Percentiles rank a stretch among this genome's conserved stretches.
Evolutionary conservation across 2,329 filamentous ascomycete species (phyloP).

Genomic region (Penicillium verrucosum): DNA sequence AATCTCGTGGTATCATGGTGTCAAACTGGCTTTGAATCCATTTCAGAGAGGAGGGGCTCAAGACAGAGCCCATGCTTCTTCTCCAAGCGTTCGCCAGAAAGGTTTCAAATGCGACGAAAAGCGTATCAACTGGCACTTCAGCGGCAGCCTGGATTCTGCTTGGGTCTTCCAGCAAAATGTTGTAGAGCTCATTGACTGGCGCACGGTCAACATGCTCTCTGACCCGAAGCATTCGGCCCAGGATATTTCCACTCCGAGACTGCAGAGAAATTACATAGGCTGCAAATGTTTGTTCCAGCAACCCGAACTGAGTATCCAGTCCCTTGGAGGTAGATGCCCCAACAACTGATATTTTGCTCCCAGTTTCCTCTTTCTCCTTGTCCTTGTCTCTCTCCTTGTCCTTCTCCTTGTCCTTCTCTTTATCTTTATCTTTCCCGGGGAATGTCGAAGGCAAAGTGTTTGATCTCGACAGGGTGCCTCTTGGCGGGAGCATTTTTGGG

Average conservation of each 20-base stretch:
- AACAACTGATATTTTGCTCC: constrained; percentile 48
- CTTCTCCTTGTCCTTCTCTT: constrained; percentile 20
- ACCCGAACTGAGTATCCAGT: constrained; percentile 63
- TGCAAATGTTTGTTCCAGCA: constrained; percentile 79
- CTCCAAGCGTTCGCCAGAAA: constrained; percentile 86
- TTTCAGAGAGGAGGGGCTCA: constrained; percentile 68
- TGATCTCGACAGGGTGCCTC: constrained; percentile 41
- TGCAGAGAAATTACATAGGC: constrained; percentile 80
- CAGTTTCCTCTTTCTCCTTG: constrained; percentile 28
- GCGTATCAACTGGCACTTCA: constrained; percentile 74
- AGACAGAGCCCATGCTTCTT: constrained; percentile 80
- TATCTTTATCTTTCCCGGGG: constrained; percentile 47
- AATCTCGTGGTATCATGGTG: constrained; percentile 42
- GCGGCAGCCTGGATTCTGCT: constrained; percentile 71
- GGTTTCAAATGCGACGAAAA: constrained; percentile 91
- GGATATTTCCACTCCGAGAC: constrained; percentile 79
- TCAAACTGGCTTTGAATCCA: constrained; percentile 61
- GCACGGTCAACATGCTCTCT: constrained; percentile 71
- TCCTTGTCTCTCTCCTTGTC: constrained; percentile 28
- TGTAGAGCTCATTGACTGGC: constrained; percentile 84
- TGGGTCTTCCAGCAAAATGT: constrained; percentile 78
- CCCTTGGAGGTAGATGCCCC: constrained; percentile 52
- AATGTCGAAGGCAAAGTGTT: constrained; percentile 44
- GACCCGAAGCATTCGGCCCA: constrained; percentile 71
- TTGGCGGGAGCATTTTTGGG: constrained; percentile 43